Base-by-base conservation (phyloP, 108 stramenopile species). In the Cyclotella atomus region DNA sequence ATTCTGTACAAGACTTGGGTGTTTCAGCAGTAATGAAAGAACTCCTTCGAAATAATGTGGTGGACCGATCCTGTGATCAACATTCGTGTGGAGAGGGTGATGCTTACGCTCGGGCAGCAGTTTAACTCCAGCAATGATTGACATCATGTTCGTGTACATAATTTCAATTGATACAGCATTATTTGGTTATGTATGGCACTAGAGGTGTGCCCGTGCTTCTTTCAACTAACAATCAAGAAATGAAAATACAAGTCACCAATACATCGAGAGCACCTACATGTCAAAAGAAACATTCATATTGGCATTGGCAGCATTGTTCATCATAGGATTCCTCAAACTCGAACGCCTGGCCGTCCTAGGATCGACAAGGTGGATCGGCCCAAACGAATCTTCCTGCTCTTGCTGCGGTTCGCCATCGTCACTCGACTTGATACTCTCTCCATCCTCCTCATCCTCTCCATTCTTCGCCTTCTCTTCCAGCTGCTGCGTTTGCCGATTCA, bases 401-500 rank as follows among this genome's bases (percentile, higher is more conserved):
- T 57, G 29, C 23, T 44, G 38, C 38, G 14, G 20, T 43, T 61
- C 43, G 60, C 20, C 20, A 23, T 52, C 50, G 17, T 15, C 17
- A n/a, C 14, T 52, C 7, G 14, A 16, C 8, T 17, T 52, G 50
- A 5, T 52, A 23, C 17, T n/a, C 50, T 52, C 17, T 52, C 17
- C 21, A 1, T 12, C 17, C 28, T 57, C 29, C 56, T 57, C 52
- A 12, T 6, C 12, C 9, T 6, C 38, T 9, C 9, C 38, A 41
- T n/a, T n/a, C n/a, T n/a, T n/a, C n/a, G 38, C 20, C n/a, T 21
- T 52, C 5, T 52, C 21, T n/a, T n/a, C 21, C 21, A 5, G 55
- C 33, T 38, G 35, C 36, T 68, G 65, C 32, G 68, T 65, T 44
- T 79, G 77, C 35, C 32, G 24, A 45, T 68, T 72, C 28, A 81